Evolutionary conservation across 2,329 filamentous ascomycete species (phyloP).

Genomic region (Talaromyces sp.): DNA sequence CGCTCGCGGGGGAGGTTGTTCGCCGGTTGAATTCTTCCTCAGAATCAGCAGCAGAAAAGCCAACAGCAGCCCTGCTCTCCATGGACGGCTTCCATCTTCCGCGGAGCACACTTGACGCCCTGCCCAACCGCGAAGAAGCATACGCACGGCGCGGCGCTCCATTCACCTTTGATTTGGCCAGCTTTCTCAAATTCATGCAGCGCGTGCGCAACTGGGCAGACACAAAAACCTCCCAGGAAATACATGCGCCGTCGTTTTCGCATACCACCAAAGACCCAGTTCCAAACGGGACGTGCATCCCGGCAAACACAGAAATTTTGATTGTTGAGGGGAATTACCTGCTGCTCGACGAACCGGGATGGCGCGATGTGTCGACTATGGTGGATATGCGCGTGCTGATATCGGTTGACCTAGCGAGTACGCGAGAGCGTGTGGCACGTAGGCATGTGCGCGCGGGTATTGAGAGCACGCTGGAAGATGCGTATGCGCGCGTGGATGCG

Average conservation of each 20-base stretch:
- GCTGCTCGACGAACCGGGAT: conserved; percentile 22
- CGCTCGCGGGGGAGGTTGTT: conserved; percentile 24
- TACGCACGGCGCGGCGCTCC: conserved; percentile 31
- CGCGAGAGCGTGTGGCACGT: conserved; percentile 32
- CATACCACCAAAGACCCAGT: conserved; percentile 33
- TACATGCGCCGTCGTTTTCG: conserved; percentile 29
- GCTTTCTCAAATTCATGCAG: conserved; percentile 24
- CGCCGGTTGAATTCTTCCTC: conserved; percentile 18
- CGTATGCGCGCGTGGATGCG: conserved; percentile 30
- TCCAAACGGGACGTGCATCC: conserved; percentile 22
- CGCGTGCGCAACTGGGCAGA: conserved; percentile 22
- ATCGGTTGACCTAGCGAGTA: conserved; percentile 31
- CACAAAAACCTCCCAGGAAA: conserved; percentile 8
- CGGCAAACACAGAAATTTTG: conserved; percentile 15
- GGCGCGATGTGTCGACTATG: conserved; percentile 27
- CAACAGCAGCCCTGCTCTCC: conserved; percentile 20
- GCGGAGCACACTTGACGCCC: conserved; percentile 21
- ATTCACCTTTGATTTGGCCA: conserved; percentile 32
- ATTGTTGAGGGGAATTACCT: conserved; percentile 24
- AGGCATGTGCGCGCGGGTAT: conserved; percentile 39
- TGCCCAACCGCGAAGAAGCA: conserved; percentile 29
- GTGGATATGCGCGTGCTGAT: conserved; percentile 42
- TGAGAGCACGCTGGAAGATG: conserved; percentile 32
- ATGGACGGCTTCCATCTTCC: conserved; percentile 38
- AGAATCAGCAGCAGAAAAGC: background rate